These are phyloP conservation scores for Colletotrichum trifolii DNA, from an alignment of 2,329 filamentous ascomycete species.

Conservation along the genomic window DNA sequence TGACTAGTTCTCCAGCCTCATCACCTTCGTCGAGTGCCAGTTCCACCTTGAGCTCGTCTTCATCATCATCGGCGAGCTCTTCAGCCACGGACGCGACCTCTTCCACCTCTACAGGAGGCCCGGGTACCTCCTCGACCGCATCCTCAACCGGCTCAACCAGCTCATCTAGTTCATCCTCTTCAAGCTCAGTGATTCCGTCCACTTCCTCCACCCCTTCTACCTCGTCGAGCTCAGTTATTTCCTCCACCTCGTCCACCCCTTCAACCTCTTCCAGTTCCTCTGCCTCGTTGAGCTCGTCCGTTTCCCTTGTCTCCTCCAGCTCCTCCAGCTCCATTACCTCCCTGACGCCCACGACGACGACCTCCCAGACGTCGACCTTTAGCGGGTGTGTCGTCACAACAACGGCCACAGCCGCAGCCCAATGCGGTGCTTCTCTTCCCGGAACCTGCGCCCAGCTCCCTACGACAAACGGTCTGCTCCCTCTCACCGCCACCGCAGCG, in stretches of 20 bases:
- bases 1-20: not conserved
- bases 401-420: not conserved
- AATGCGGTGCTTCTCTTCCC: not conserved
- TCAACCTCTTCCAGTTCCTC: too few species aligned
- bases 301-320: not conserved
- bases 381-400: not conserved
- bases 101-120: not conserved
- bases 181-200: not conserved
- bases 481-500: not conserved
- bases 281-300: too few species aligned
- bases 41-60: not conserved
- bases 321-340: not conserved
- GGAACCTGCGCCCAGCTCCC: not conserved
- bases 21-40: not conserved
- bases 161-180: not conserved
- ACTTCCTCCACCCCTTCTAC: not conserved
- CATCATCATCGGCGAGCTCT: not conserved
- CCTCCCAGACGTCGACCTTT: not conserved
- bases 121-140: not conserved
- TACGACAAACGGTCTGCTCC: not conserved
- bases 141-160: not conserved
- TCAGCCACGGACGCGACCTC: not conserved
- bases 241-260: not conserved
- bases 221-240: not conserved
- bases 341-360: not conserved